Percentiles rank a stretch among this genome's conserved stretches.
Conservation (phyloP, 345 rosid genomes). For the Streptanthus diversifolius region DNA sequence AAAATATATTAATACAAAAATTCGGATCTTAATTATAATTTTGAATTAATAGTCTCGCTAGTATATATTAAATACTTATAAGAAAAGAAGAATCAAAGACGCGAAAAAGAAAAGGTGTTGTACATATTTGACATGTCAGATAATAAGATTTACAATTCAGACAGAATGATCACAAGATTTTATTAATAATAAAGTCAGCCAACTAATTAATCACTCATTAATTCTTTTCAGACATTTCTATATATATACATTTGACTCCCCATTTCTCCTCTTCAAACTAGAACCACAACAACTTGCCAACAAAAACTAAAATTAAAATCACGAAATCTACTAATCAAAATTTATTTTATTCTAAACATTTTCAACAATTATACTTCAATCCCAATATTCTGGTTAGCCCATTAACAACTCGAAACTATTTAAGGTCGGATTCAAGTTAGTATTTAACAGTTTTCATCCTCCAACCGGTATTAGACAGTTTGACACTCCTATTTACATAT, state of each 20-base stretch:
- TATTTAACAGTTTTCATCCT: background rate
- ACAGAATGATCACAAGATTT: constrained; percentile 8
- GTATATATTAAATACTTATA: background rate
- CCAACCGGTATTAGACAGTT: background rate
- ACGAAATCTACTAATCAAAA: background rate
- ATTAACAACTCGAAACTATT: background rate
- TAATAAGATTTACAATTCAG: background rate
- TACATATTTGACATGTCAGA: constrained; percentile 4
- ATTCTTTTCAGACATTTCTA: constrained; percentile 16
- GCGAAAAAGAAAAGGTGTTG: background rate
- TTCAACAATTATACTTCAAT: constrained; percentile 2
- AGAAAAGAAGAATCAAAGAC: background rate
- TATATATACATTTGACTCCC: constrained; percentile 3
- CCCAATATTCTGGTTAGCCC: constrained; percentile 12
- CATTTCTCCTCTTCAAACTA: background rate
- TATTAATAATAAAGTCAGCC: constrained; percentile 21
- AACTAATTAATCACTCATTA: constrained; percentile 28
- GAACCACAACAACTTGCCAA: constrained; percentile 1
- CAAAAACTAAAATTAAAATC: background rate
- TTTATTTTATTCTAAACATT: background rate
- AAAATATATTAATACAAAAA: too few species aligned
- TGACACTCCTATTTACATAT: background rate
- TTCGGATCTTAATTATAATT: background rate
- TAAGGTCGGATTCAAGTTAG: background rate
- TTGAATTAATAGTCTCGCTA: background rate